Evolutionary conservation across 441 rosid genomes (phyloP).

Genomic region (Gossypium laxum): DNA sequence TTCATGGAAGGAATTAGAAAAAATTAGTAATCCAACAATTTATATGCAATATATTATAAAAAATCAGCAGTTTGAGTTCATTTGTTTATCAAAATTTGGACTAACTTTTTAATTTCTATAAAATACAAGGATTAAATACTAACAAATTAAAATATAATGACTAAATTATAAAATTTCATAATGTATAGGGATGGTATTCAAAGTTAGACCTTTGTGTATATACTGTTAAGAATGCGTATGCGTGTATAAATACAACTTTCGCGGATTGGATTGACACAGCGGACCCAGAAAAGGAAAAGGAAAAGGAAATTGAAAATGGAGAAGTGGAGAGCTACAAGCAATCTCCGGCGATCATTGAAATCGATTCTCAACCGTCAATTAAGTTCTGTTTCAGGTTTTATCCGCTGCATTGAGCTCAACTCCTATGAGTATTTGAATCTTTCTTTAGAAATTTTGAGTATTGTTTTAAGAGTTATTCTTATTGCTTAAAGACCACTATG

Average conservation of each 20-base stretch:
- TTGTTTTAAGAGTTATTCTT: not conserved
- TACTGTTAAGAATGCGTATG: not conserved
- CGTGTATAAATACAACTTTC: not conserved
- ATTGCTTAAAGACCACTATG: not conserved
- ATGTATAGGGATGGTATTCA: no score
- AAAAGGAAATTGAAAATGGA: slow-evolving; percentile 16
- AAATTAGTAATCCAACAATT: no score
- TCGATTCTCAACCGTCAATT: slow-evolving; percentile 17
- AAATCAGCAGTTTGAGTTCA: no score
- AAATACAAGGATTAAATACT: no score
- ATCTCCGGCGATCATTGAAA: slow-evolving; percentile 22
- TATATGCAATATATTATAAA: no score
- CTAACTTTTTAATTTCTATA: no score
- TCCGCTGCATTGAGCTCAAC: not conserved
- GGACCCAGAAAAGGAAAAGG: not conserved
- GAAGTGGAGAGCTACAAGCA: slow-evolving; percentile 32
- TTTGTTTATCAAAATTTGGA: no score
- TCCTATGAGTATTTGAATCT: not conserved
- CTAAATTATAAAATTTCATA: no score
- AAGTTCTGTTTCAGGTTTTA: slow-evolving; percentile 25
- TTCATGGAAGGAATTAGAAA: no score
- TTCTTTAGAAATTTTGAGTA: not conserved
- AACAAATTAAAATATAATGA: no score
- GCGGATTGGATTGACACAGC: not conserved
- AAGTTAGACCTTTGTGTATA: not conserved